phyloP scores from a whole-genome alignment of 2,329 filamentous ascomycete species.

The Colletotrichum camelliae region DNA sequence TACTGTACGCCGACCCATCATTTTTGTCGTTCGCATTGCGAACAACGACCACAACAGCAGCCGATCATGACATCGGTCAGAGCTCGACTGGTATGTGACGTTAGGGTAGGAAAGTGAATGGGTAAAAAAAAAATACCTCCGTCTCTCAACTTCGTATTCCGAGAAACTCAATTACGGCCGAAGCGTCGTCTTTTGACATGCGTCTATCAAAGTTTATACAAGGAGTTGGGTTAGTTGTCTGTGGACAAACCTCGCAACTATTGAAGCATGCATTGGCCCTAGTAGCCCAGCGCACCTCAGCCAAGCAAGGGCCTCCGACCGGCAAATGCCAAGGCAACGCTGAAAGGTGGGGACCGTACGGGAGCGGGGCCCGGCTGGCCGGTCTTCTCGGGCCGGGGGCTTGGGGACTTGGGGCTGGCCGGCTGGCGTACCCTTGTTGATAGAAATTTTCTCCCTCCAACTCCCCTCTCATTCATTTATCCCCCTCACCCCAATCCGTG shows the following conservation, averaged over 20 bases:
- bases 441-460: background rate
- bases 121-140: background rate
- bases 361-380: background rate
- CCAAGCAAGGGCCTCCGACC: background rate
- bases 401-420: background rate
- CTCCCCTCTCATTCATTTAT: background rate
- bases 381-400: background rate
- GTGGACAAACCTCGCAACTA: background rate
- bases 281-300: background rate
- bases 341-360: background rate
- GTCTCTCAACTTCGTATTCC: background rate
- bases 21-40: background rate
- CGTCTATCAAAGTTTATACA: background rate
- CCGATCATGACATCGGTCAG: background rate
- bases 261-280: background rate
- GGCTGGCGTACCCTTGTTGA: background rate
- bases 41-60: background rate
- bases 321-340: background rate
- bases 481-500: background rate
- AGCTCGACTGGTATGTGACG: background rate
- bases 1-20: background rate
- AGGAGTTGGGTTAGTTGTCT: background rate
- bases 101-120: background rate
- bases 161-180: background rate
- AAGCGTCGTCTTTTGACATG: background rate